Conservation (phyloP, 2,329 filamentous ascomycete species). For the Hymenoscyphus fraxineus region DNA sequence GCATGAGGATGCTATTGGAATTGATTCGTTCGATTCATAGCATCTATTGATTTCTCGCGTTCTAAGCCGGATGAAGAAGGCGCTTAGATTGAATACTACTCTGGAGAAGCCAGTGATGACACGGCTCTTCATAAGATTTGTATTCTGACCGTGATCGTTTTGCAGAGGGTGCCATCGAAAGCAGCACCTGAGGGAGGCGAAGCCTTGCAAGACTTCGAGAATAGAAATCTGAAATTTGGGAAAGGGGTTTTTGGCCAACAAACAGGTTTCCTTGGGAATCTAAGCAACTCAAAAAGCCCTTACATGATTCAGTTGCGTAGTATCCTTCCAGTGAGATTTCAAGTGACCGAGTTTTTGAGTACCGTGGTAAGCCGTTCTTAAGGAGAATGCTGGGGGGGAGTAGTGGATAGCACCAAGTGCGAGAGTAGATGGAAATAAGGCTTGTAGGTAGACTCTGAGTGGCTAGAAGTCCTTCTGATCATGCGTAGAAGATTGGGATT, state of each 20-base stretch:
- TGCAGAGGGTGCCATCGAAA: background rate
- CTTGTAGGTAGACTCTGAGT: too few species aligned
- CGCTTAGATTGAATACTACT: background rate
- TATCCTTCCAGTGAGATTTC: background rate
- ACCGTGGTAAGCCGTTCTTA: too few species aligned
- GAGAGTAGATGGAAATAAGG: too few species aligned
- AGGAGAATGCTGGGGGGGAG: too few species aligned
- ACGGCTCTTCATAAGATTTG: background rate
- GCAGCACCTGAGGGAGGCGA: background rate
- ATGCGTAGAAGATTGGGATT: too few species aligned
- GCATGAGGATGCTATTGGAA: background rate
- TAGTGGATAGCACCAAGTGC: too few species aligned
- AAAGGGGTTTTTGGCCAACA: background rate
- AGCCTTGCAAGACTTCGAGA: background rate
- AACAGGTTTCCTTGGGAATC: background rate
- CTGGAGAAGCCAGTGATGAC: background rate
- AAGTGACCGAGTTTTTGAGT: background rate
- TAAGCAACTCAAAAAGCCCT: background rate
- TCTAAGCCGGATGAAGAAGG: background rate
- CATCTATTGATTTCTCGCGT: background rate
- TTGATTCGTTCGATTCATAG: background rate
- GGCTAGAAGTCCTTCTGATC: too few species aligned
- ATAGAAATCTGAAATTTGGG: background rate
- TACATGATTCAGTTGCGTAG: background rate
- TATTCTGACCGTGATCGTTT: background rate